Evolutionary conservation across 2,329 filamentous ascomycete genomes (phyloP), one percentile per base, ranked within the genome.

Genomic region (Venturia effusa): DNA sequence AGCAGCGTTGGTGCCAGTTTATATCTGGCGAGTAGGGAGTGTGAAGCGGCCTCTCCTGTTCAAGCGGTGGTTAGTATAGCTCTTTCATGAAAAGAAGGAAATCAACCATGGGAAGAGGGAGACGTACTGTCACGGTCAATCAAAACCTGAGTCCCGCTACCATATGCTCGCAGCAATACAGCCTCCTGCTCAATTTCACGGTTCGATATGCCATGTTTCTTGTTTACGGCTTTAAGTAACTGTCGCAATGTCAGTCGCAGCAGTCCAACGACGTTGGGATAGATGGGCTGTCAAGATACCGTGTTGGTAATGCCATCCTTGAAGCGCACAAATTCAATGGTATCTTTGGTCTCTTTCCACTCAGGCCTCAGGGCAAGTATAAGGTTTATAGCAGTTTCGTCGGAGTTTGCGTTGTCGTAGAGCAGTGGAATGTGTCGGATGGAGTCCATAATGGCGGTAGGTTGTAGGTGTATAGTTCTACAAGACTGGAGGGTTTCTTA

Each of bases 231-330:
- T 74, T 92, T 92, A 67, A 92, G 81, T 60, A 93, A 80, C 61
- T 80, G 80, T 80, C 62, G 3, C 51, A 34, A 10, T n/a, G 30
- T n/a, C 30, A 34, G 51, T 57, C 51, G n/a, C n/a, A n/a, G n/a
- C n/a, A 57, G 51, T 57, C 13, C 3, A 15, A 55, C 27, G n/a
- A 22, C 30, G 27, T 1, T n/a, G 57, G 32, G 64, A 65, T 61
- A 54, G 61, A 34, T 11, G 24, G 45, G 39, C 30, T n/a, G 40
- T 37, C 59, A 27, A 80, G 82, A 69, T 77, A 85, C 83, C 68
- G 92, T 97, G 77, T 99, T 99, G 68, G 94, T 99, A 78, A 97
- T 99, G 72, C 94, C 94, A 72, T 99, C 94, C 45, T 92, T 99
- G 79, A 97, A 99, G 68, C 89, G 88, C 68, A 91, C 83, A 73